Evolutionary conservation across 2,329 filamentous ascomycete species (phyloP).

Genomic region (Phialophora chinensis): DNA sequence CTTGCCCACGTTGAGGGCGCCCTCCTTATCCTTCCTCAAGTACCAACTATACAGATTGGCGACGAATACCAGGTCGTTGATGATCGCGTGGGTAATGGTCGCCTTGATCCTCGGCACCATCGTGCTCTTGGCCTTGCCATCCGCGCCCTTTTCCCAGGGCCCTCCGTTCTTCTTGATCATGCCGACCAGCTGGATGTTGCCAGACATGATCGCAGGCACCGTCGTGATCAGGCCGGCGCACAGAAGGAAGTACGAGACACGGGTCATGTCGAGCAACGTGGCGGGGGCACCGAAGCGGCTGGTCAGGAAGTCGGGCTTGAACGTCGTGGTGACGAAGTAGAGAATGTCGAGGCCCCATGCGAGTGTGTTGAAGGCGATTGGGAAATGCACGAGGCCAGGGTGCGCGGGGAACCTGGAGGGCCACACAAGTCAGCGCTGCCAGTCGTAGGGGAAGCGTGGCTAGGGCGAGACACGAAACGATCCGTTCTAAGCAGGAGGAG

Average conservation of each 20-base stretch:
- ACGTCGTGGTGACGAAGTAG: conserved; percentile 37
- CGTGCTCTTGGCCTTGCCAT: conserved; percentile 38
- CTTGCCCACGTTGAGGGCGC: conserved; percentile 33
- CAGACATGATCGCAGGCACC: conserved; percentile 40
- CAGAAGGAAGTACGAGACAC: conserved; percentile 38
- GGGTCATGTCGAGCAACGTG: conserved; percentile 39
- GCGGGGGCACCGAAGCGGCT: conserved; percentile 33
- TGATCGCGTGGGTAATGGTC: conserved; percentile 37
- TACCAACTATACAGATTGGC: conserved; percentile 40
- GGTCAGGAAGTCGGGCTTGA: conserved; percentile 39
- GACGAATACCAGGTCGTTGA: conserved; percentile 39
- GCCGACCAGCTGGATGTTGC: conserved; percentile 39
- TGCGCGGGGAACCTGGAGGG: conserved; percentile 34
- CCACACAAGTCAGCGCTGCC: conserved; percentile 9
- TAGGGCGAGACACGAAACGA: too few relatives aligned
- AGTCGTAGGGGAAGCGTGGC: too few relatives aligned
- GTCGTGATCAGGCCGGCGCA: conserved; percentile 38
- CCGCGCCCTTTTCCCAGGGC: conserved; percentile 39
- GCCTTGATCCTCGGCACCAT: conserved; percentile 41
- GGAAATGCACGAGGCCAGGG: conserved; percentile 40
- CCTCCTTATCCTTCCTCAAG: conserved; percentile 36
- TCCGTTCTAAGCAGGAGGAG: not conserved
- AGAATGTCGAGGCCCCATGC: conserved; percentile 40
- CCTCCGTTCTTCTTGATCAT: conserved; percentile 42
- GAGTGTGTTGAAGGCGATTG: conserved; percentile 40